Evolutionary conservation across 768 basidiomycete species (phyloP).

Genomic region (Russula griseocarnosa): DNA sequence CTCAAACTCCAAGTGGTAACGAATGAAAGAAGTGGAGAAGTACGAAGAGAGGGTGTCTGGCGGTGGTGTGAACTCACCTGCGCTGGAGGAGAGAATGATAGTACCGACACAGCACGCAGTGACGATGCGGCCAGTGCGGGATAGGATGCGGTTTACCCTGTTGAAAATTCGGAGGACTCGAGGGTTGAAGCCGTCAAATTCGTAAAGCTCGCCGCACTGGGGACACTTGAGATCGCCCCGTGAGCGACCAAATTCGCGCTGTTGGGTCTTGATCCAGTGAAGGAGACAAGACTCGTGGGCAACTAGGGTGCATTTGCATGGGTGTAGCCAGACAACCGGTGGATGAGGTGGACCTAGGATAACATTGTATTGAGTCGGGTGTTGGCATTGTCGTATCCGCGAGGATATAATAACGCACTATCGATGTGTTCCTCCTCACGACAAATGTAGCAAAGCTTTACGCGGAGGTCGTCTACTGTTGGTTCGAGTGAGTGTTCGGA

Average conservation of each 20-base stretch:
- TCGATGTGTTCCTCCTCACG: slow-evolving; percentile 64
- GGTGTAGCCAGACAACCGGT: slow-evolving; percentile 67
- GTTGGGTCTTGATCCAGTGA: slow-evolving; percentile 73
- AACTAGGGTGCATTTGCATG: slow-evolving; percentile 74
- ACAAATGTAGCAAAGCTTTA: slow-evolving; percentile 80
- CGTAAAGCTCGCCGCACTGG: slow-evolving; percentile 65
- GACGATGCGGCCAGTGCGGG: slow-evolving; percentile 49
- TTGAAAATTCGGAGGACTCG: slow-evolving; percentile 47
- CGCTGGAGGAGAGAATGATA: slow-evolving; percentile 52
- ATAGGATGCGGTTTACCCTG: slow-evolving; percentile 47
- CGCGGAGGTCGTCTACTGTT: slow-evolving; percentile 40
- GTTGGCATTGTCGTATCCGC: background rate
- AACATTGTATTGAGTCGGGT: background rate
- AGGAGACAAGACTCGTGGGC: slow-evolving; percentile 78
- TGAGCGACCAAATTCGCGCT: slow-evolving; percentile 50
- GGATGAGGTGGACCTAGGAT: slow-evolving; percentile 44
- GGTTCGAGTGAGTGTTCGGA: slow-evolving; percentile 26
- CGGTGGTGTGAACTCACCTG: slow-evolving; percentile 46
- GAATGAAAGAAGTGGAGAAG: background rate
- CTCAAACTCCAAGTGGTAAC: background rate
- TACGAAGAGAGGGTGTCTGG: background rate
- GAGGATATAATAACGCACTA: slow-evolving; percentile 30
- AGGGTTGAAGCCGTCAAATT: slow-evolving; percentile 64
- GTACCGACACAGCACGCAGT: slow-evolving; percentile 49
- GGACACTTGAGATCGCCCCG: slow-evolving; percentile 74